A percentile compares a stretch with the other conserved stretches of the same genome.
These are phyloP conservation scores for Phlebiopsis gigantea DNA, from an alignment of 768 basidiomycete species.

Conservation along the genomic window DNA sequence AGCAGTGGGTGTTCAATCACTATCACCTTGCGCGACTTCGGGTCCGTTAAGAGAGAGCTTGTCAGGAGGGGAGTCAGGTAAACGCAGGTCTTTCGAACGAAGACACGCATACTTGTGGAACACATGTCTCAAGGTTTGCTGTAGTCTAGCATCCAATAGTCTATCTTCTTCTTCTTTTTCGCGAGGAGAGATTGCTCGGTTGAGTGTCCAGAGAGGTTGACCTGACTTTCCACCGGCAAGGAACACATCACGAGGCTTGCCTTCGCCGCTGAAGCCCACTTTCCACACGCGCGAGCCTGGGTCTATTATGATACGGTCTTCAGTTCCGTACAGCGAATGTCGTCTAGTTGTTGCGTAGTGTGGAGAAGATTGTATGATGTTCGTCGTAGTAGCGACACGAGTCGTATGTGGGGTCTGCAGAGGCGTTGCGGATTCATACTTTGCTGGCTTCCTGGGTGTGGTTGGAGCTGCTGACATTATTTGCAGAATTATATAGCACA, in stretches of 20 bases:
- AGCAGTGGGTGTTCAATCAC: constrained; percentile 86
- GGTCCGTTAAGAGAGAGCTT: constrained; percentile 90
- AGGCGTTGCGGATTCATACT: constrained; percentile 14
- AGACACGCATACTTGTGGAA: constrained; percentile 70
- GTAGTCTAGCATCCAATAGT: constrained; percentile 63
- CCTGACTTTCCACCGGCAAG: constrained; percentile 42
- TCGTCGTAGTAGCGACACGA: constrained; percentile 41
- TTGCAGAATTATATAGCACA: neutral
- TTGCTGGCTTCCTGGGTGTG: constrained; percentile 24
- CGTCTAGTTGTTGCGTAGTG: constrained; percentile 81
- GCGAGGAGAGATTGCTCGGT: constrained; percentile 43
- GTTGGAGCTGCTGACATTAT: constrained; percentile 27
- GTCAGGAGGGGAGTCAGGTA: constrained; percentile 19
- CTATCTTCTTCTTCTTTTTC: constrained; percentile 71
- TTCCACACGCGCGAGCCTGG: constrained; percentile 94
- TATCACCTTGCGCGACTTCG: constrained; percentile 93
- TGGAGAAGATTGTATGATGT: constrained; percentile 64
- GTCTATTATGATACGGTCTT: constrained; percentile 93
- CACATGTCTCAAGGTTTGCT: constrained; percentile 65
- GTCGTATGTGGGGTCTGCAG: constrained; percentile 53
- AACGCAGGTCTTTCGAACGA: neutral
- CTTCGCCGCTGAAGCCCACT: constrained; percentile 96
- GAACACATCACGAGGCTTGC: constrained; percentile 85
- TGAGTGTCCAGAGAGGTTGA: constrained; percentile 55
- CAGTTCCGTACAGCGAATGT: constrained; percentile 94